Base-by-base conservation (phyloP, 805 yeast species). In the Kluyveromyces starmeri region DNA sequence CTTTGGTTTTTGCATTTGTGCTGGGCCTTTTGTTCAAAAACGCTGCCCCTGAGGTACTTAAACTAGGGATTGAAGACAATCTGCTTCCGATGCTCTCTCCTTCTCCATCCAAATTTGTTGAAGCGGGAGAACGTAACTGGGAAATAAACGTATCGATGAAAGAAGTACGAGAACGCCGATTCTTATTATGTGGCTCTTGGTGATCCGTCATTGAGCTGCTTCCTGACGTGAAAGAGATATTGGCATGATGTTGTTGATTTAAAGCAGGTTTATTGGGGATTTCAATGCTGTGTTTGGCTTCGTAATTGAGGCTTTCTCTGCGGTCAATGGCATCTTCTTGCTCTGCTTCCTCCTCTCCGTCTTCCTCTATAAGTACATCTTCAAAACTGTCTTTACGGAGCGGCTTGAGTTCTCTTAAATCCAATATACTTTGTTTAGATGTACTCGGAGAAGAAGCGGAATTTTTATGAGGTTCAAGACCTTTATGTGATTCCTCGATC, bases 101-200 rank as follows among this genome's bases (percentile, higher is more conserved):
- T 13, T 35, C 38, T 4, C 13, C 13, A 17, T 46, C 53, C 6
- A 28, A 17, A 18, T 33, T 39, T n/a, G 38, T 42, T 7, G 39
- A 35, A 2, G 41, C 40, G 1, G 59, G 48, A 15, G 48, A 46
- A 9, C 48, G 29, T 29, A 42, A 38, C 27, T 45, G 53, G 3
- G 52, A 38, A 47, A 56, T 50, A 27, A 48, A 54, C 10, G 58
- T 50, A 32, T 54, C 61, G 17, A 56, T 50, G 28, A 56, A 56
- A 1, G 61, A 56, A 16, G 46, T 42, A 13, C 58, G 46, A 14
- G 46, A 46, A 3, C 31, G 35, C 6, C 51, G 41, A n/a, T 40
- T 41, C 7, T 39, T 41, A 11, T 43, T 8, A 10, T 40, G 3
- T 20, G 23, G 38, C n/a, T n/a, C n/a, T n/a, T n/a, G n/a, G n/a